Evolutionary conservation across 768 basidiomycete genomes (phyloP).

Genomic region (Termitomyces sp.): DNA sequence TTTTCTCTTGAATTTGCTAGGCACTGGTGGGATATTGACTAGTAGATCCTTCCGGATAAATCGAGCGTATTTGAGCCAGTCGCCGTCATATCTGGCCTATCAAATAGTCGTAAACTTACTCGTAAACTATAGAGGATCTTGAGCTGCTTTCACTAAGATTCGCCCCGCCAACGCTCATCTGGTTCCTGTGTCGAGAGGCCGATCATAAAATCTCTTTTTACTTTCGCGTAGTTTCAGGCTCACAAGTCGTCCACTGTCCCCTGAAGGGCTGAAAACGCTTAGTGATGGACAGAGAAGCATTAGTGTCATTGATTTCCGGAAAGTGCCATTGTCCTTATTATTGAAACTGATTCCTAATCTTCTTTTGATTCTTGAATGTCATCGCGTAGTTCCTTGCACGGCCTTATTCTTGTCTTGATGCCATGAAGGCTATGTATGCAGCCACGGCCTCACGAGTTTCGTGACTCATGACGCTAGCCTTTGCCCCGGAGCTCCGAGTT

Average conservation of each 20-base stretch:
- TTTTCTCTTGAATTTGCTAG: background rate
- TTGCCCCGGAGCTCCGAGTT: too few relatives aligned
- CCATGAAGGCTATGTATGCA: too few relatives aligned
- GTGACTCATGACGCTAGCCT: too few relatives aligned
- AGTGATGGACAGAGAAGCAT: background rate
- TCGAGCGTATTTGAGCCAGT: background rate
- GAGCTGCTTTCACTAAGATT: too few relatives aligned
- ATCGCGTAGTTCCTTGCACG: background rate
- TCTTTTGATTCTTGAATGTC: background rate
- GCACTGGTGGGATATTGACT: too few relatives aligned
- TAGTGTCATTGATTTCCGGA: background rate
- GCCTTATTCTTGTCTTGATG: too few relatives aligned
- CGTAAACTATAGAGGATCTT: too few relatives aligned
- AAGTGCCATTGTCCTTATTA: background rate
- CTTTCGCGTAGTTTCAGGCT: background rate
- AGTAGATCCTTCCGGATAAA: too few relatives aligned
- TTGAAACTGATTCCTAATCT: background rate
- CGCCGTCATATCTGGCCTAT: background rate
- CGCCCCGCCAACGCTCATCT: background rate
- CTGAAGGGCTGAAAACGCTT: background rate
- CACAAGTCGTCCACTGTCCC: background rate
- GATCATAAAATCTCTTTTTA: background rate
- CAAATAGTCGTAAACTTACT: too few relatives aligned
- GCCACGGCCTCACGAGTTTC: too few relatives aligned
- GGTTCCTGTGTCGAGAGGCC: background rate